Evolutionary conservation across 2,329 filamentous ascomycete species (phyloP).

Genomic region (Cladobotryum mycophilum): DNA sequence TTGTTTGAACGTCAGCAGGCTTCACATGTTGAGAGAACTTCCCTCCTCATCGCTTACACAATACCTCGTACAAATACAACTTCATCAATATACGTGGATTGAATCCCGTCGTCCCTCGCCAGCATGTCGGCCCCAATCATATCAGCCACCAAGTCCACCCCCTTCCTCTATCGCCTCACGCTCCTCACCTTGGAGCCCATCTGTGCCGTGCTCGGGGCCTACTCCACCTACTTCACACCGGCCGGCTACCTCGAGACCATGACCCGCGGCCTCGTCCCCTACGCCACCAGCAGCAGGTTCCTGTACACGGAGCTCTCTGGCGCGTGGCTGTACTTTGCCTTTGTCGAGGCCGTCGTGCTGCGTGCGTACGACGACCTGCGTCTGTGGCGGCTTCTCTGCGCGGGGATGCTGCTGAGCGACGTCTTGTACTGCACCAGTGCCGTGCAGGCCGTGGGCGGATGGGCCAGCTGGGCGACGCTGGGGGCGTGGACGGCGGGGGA

Average conservation of each 20-base stretch:
- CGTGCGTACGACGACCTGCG: constrained; percentile 25
- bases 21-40: no score
- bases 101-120: no score
- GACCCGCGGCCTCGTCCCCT: constrained; percentile 19
- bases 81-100: no score
- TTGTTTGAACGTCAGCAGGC: no score
- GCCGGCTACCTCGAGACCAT: constrained; percentile 23
- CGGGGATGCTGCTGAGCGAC: constrained; percentile 32
- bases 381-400: constrained; percentile 30
- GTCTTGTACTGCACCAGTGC: constrained; percentile 21
- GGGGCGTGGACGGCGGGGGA: constrained; percentile 25
- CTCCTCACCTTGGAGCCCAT: constrained; percentile 31
- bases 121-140: no score
- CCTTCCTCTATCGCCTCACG: constrained; percentile 25
- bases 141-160: constrained; percentile 14
- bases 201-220: constrained; percentile 25
- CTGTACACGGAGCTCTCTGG: constrained; percentile 12
- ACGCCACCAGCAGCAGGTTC: constrained; percentile 18
- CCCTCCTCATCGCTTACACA: no score
- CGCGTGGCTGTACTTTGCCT: constrained; percentile 29
- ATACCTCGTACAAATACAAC: no score
- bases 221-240: constrained; percentile 24
- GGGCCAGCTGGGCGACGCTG: constrained; percentile 19
- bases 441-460: constrained; percentile 30
- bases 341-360: constrained; percentile 31